Conservation (phyloP, 768 basidiomycete genomes). For the Myochromella boudieri region DNA sequence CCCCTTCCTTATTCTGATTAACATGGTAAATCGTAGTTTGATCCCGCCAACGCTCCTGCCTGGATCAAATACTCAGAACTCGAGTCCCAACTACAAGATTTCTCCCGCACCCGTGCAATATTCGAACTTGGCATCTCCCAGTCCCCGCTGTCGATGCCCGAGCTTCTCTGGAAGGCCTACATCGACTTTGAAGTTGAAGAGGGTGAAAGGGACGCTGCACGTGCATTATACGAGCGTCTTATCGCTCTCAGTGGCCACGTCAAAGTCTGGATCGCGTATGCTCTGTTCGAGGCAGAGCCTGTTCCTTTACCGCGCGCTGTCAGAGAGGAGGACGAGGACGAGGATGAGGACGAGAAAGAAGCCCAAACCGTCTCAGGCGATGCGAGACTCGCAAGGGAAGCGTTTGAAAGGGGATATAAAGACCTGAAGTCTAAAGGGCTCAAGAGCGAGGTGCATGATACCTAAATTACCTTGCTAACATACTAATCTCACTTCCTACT, state of each 20-base stretch:
- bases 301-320: conserved; percentile 63
- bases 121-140: conserved; percentile 91
- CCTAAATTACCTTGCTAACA: neutral
- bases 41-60: conserved; percentile 85
- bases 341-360: conserved; percentile 57
- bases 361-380: conserved; percentile 74
- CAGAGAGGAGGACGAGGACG: conserved; percentile 76
- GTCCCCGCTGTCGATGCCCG: conserved; percentile 88
- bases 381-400: conserved; percentile 62
- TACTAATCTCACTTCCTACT: conserved; percentile 6
- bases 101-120: conserved; percentile 86
- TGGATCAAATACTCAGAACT: conserved; percentile 98
- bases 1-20: conserved; percentile 3
- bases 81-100: conserved; percentile 84
- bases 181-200: conserved; percentile 96
- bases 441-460: conserved; percentile 77
- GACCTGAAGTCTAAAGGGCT: conserved; percentile 79
- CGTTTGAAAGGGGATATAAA: conserved; percentile 87
- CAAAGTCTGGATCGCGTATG: conserved; percentile 97
- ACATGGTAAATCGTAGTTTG: conserved; percentile 48
- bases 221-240: conserved; percentile 88
- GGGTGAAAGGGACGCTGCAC: conserved; percentile 82
- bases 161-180: conserved; percentile 91
- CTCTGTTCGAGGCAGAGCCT: conserved; percentile 84
- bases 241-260: conserved; percentile 86